Conservation (phyloP, 306 rosid genomes). For the Prunus persica region DNA sequence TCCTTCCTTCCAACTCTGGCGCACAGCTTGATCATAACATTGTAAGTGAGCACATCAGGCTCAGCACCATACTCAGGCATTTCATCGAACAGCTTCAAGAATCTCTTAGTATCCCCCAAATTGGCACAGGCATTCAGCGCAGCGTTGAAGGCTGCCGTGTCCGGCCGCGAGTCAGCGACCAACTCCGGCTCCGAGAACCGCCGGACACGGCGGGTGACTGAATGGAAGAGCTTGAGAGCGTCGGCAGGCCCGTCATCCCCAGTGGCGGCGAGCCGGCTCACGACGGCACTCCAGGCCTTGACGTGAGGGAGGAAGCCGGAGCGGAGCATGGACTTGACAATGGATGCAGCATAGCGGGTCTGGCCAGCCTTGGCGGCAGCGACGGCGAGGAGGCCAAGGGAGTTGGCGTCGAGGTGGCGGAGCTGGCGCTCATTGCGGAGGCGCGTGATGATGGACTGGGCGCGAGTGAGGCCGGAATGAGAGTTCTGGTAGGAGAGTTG, state of each 20-base stretch:
- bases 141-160: slow-evolving; percentile 79
- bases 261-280: slow-evolving; percentile 61
- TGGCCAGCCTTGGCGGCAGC: slow-evolving; percentile 73
- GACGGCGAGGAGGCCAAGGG: slow-evolving; percentile 85
- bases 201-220: slow-evolving; percentile 57
- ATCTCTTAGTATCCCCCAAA: slow-evolving; percentile 54
- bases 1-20: slow-evolving; percentile 60
- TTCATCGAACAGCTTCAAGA: slow-evolving; percentile 86
- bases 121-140: slow-evolving; percentile 88
- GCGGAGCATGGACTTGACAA: slow-evolving; percentile 95
- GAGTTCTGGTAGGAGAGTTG: slow-evolving; percentile 69
- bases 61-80: slow-evolving; percentile 52
- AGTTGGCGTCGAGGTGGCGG: slow-evolving; percentile 83
- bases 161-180: slow-evolving; percentile 66
- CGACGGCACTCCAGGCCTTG: slow-evolving; percentile 94
- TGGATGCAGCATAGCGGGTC: slow-evolving; percentile 71
- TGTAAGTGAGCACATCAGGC: slow-evolving; percentile 79
- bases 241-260: slow-evolving; percentile 62
- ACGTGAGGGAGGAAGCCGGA: slow-evolving; percentile 94
- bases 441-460: slow-evolving; percentile 88
- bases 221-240: slow-evolving; percentile 56
- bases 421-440: slow-evolving; percentile 90
- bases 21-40: slow-evolving; percentile 76
- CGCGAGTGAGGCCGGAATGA: slow-evolving; percentile 59
- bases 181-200: slow-evolving; percentile 38